phyloP scores from a whole-genome alignment of 116 monocot species.

The Thalassia testudinum region DNA sequence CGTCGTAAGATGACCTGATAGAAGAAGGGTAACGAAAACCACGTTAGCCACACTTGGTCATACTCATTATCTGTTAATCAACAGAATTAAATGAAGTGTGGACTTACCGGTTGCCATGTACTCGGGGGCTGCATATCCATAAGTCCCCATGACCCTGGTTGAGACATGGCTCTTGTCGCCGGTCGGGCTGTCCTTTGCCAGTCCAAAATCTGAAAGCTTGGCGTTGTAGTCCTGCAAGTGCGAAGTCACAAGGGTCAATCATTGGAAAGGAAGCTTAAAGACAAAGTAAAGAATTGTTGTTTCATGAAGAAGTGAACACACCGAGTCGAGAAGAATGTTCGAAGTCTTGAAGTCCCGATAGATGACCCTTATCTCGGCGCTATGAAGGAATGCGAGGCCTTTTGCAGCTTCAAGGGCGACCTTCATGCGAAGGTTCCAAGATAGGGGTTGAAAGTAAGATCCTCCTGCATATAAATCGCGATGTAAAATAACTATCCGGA shows the following conservation, averaged over 20 bases:
- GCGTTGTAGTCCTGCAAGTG: constrained; percentile 21
- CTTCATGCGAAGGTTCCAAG: constrained; percentile 17
- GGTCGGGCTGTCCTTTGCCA: constrained; percentile 49
- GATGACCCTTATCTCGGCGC: constrained; percentile 12
- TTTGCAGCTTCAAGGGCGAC: constrained; percentile 26
- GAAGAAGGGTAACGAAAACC: not conserved
- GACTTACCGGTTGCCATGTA: constrained; percentile 14
- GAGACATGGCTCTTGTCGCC: constrained; percentile 49
- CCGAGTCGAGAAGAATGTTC: constrained; percentile 14
- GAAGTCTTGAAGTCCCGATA: constrained; percentile 48
- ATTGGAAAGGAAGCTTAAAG: too few relatives aligned
- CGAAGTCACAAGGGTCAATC: not conserved
- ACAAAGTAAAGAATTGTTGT: not conserved
- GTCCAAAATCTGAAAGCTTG: constrained; percentile 52
- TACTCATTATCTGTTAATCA: not conserved
- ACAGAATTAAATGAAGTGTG: too few relatives aligned
- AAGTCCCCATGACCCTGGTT: constrained; percentile 42
- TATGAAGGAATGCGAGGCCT: constrained; percentile 25
- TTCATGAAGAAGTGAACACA: not conserved
- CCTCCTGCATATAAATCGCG: constrained; percentile 1
- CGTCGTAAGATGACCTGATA: constrained; percentile 57
- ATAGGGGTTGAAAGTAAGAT: constrained; percentile 9
- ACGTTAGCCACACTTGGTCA: too few relatives aligned
- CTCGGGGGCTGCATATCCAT: constrained; percentile 19
- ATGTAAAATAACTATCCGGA: not conserved